These are phyloP conservation scores for Cyberlindnera suaveolens DNA, from an alignment of 805 yeast species.

Conservation along the genomic window DNA sequence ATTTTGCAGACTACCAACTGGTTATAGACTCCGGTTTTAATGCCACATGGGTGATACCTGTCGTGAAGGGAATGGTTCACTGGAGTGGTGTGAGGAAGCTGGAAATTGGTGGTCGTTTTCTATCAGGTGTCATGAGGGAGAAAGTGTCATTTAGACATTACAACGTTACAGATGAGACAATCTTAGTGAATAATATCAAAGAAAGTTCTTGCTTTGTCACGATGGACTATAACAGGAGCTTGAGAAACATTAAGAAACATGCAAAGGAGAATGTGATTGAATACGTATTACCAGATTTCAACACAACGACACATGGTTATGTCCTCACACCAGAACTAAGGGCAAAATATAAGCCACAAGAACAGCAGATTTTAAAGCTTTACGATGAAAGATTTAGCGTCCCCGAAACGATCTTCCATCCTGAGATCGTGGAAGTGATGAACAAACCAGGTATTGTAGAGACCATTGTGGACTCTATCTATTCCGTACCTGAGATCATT, in stretches of 20 bases:
- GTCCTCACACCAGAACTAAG: constrained; percentile 35
- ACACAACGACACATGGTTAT: constrained; percentile 73
- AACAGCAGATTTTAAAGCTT: constrained; percentile 59
- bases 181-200: constrained; percentile 78
- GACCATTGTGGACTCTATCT: constrained; percentile 60
- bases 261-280: constrained; percentile 39
- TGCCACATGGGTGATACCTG: constrained; percentile 82
- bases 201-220: constrained; percentile 74
- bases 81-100: constrained; percentile 73
- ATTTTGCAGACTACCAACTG: constrained; percentile 57
- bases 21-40: constrained; percentile 87
- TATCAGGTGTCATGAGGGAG: constrained; percentile 81
- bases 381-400: constrained; percentile 82
- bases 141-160: constrained; percentile 85
- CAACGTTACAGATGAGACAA: constrained; percentile 87
- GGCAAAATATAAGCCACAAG: constrained; percentile 31
- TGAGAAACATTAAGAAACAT: constrained; percentile 31
- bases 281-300: constrained; percentile 84
- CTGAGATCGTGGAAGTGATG: constrained; percentile 70
- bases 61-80: constrained; percentile 68
- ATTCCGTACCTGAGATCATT: constrained; percentile 63
- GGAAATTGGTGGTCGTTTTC: constrained; percentile 80
- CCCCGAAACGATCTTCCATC: constrained; percentile 85
- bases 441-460: constrained; percentile 73
- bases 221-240: constrained; percentile 42